Conservation (phyloP, 2,329 filamentous ascomycete genomes). For the Penicillium capsulatum region DNA sequence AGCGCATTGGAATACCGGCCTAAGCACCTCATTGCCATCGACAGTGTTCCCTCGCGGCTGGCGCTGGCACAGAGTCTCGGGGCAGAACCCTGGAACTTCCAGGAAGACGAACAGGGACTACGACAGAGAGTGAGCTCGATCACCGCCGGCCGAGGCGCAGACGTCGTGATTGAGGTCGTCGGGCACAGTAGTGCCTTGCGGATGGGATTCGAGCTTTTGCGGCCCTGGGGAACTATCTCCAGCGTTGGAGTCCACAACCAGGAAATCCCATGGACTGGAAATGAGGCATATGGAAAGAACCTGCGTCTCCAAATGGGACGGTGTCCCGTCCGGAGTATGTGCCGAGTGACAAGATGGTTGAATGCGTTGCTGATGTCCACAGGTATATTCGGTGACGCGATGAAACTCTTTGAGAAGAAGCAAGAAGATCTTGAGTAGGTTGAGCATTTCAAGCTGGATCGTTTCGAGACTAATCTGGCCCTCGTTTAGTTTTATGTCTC, state of each 20-base stretch:
- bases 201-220: constrained; percentile 66
- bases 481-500: no score
- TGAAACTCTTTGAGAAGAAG: no score
- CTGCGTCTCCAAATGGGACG: constrained; percentile 68
- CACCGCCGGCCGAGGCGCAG: constrained; percentile 74
- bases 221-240: constrained; percentile 67
- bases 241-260: constrained; percentile 71
- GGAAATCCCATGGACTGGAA: constrained; percentile 63
- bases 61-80: constrained; percentile 67
- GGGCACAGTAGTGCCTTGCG: constrained; percentile 63
- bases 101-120: constrained; percentile 62
- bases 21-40: constrained; percentile 70
- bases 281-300: constrained; percentile 64
- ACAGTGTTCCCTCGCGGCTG: constrained; percentile 69
- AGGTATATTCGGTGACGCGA: no score
- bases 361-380: no score
- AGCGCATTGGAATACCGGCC: constrained; percentile 70
- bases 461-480: no score
- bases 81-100: constrained; percentile 76
- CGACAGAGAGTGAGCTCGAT: constrained; percentile 58
- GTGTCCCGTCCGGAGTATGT: constrained; percentile 57
- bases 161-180: constrained; percentile 75
- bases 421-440: not conserved
- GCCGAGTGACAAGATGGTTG: no score
- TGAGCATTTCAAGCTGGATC: no score